A percentile compares a stretch with the other conserved stretches of the same genome.
Conservation (phyloP, 129 eudicot genomes). For the Flaveria sonorensis region DNA sequence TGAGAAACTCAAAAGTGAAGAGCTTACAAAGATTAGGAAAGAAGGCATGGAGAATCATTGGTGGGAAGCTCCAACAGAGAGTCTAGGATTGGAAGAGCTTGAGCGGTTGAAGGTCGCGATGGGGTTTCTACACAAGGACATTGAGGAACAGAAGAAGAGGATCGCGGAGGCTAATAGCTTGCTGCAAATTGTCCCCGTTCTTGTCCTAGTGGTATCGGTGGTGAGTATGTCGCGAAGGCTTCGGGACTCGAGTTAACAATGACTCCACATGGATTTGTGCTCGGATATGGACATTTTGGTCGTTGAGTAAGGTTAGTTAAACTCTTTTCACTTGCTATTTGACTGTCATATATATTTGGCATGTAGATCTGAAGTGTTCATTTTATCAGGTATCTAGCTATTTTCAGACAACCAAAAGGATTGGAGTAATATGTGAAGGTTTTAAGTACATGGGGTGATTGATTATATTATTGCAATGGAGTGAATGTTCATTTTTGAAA, state of each 20-base stretch:
- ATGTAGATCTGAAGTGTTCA: neutral
- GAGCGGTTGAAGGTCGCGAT: constrained; percentile 48
- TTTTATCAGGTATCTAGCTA: neutral
- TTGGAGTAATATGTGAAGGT: neutral
- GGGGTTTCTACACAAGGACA: constrained; percentile 50
- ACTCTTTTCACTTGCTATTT: neutral
- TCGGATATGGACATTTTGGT: constrained; percentile 36
- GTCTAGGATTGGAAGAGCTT: constrained; percentile 40
- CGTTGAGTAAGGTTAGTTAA: constrained; percentile 29
- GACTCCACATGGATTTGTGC: constrained; percentile 47
- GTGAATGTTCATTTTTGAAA: neutral
- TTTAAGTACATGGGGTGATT: neutral
- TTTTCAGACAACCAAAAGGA: neutral
- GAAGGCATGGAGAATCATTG: constrained; percentile 38
- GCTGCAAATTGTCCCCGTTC: neutral
- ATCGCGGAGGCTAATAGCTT: constrained; percentile 20
- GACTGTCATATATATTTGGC: neutral
- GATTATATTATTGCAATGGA: neutral
- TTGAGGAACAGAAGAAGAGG: constrained; percentile 31
- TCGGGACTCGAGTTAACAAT: constrained; percentile 42
- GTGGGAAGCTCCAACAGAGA: constrained; percentile 66
- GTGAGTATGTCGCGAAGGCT: neutral
- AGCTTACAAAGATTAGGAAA: constrained; percentile 36
- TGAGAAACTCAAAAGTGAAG: constrained; percentile 47
- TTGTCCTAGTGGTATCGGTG: constrained; percentile 7